These are phyloP conservation scores for Radiomyces spectabilis DNA, from an alignment of 192 early-diverging fungal species.

Conservation along the genomic window DNA sequence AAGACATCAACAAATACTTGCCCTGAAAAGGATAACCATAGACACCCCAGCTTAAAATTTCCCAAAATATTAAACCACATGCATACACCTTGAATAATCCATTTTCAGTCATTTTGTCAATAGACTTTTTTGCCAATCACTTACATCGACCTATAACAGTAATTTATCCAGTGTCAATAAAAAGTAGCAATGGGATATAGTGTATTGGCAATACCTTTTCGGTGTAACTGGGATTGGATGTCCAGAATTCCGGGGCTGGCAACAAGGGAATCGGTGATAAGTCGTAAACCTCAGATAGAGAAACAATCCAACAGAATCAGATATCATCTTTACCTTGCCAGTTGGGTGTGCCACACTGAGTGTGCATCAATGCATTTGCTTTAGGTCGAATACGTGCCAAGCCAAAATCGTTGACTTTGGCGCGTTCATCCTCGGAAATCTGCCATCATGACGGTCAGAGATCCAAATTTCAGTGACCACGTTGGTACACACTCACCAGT, in stretches of 20 bases:
- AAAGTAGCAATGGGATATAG: neutral
- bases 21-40: constrained; percentile 62
- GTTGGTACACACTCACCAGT: too few species aligned
- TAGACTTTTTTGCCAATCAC: neutral
- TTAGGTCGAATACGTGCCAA: constrained; percentile 65
- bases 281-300: too few species aligned
- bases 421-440: constrained; percentile 51
- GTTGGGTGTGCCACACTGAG: constrained; percentile 73
- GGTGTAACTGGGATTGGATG: constrained; percentile 58
- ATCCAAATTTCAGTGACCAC: too few species aligned
- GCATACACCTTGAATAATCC: constrained; percentile 46
- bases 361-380: constrained; percentile 63
- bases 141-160: constrained; percentile 10
- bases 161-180: neutral
- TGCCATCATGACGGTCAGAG: too few species aligned
- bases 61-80: constrained; percentile 72
- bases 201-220: constrained; percentile 52
- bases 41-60: constrained; percentile 68
- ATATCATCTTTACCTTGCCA: constrained; percentile 44
- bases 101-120: neutral
- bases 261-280: too few species aligned
- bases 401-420: constrained; percentile 81
- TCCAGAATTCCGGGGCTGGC: constrained; percentile 69
- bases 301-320: neutral
- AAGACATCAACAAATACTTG: too few species aligned